Base-by-base conservation (phyloP, 2,329 filamentous ascomycete genomes). In the Diaporthe citriasiana region DNA sequence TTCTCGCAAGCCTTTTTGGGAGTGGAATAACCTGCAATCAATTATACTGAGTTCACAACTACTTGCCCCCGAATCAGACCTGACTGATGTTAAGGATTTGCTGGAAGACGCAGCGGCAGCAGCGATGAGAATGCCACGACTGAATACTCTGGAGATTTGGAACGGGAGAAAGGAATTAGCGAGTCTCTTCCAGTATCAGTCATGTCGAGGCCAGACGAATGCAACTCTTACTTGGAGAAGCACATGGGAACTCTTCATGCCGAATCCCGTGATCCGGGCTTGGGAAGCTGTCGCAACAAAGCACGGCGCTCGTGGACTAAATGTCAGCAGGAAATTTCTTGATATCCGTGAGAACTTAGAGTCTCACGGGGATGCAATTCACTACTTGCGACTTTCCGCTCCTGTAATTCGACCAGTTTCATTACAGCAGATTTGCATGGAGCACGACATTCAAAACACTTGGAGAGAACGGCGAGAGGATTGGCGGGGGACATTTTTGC, bases 101-200 rank as follows among this genome's bases (percentile, higher is more conserved):
- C 76, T 78, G 63, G 75, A 73, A 74, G 75, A 73, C 74, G 80
- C 79, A 51, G 79, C 76, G 25, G 76, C 73, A 60, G 73, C 73
- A 69, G 80, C 79, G 56, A 77, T 78, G 51, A 79, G 77, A 72
- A 81, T 82, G 79, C 80, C 80, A 73, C 74, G 68, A 25, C 76
- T 82, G 35, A 71, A 79, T 76, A 82, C 76, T 68, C 80, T 82
- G 79, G 80, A 82, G 76, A 81, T 82, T 71, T 82, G 80, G 80
- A 82, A 82, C 77, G 81, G 79, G 76, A 71, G 73, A 78, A 77
- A 79, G 76, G 78, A 79, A 12, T 73, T 80, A 57, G 80, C 81
- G 42, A 75, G 73, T 72, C 78, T 82, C 70, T 82, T 82, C 74
- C 73, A 75, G 69, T 82, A 81, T 69, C 77, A 80, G 76, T 55